Evolutionary conservation across 2,329 filamentous ascomycete genomes (phyloP), one percentile per base, ranked within the genome.

Genomic region (Alternaria incomplexa): DNA sequence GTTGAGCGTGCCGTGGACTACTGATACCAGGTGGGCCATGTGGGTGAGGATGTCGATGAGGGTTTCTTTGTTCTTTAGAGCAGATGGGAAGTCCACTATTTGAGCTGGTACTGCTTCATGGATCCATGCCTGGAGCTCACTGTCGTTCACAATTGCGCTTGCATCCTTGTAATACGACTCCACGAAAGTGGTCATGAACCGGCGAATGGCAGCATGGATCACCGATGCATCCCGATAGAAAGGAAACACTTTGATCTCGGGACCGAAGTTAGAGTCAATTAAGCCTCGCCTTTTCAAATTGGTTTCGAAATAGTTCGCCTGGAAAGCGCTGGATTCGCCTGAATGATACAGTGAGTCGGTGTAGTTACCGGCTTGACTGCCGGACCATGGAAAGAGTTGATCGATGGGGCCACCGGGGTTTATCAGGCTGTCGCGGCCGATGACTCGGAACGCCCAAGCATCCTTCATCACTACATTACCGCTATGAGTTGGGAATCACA

Each of bases 1-100:
- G 48, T 62, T 62, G 4, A 62, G 53, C 17, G 48, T 48, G 26
- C 55, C 45, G 20, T 62, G 47, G 4, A 47, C 59, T 8, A 57
- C 36, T 10, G 45, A 50, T 10, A 46, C 45, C 53, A 62, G 26
- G 54, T 51, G 48, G 28, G 59, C 59, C 25, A 62, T 32, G 26
- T 62, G 53, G 12, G 59, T 51, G 1, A 62, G 20, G 45, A 57
- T 30, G n/a, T 57, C 48, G 13, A 62, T 17, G 5, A 62, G 53
- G 32, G 36, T 30, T 5, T 22, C n/a, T 13, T 22, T 46, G 10
- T 51, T 25, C 4, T 45, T 12, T 4, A 57, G 23, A 3, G 45
- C 22, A 3, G 53, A 30, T 12, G 46, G 59, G 22, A 62, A 57
- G 46, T 62, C 59, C 1, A 53, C 30, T 5, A 56, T 50, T 13